These are phyloP conservation scores for Lichtheimia corymbifera DNA, from an alignment of 371 early-diverging fungal species.

Conservation along the genomic window DNA sequence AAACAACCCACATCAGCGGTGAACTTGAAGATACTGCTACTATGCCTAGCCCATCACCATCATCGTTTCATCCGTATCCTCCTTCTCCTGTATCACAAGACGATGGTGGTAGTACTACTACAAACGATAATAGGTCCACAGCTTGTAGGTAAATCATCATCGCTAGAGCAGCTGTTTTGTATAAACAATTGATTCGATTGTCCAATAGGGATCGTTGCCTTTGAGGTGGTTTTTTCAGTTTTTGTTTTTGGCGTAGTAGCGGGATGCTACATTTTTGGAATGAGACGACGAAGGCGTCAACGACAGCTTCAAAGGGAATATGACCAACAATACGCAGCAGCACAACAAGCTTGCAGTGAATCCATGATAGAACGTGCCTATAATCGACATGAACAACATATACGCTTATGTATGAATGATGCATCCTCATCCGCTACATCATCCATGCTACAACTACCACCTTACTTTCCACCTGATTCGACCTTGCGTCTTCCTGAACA, in stretches of 20 bases:
- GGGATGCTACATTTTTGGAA: conserved; percentile 14
- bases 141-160: neutral
- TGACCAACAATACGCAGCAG: neutral
- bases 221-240: conserved; percentile 18
- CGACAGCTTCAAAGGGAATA: conserved; percentile 2
- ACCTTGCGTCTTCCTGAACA: conserved; percentile 9
- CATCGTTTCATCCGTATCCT: no score
- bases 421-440: neutral
- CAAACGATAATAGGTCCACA: neutral
- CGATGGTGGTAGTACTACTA: no score
- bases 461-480: conserved; percentile 12
- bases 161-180: neutral
- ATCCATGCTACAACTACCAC: conserved; percentile 13
- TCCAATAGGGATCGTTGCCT: conserved; percentile 10
- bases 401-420: neutral
- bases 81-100: no score
- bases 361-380: conserved; percentile 13
- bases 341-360: conserved; percentile 11
- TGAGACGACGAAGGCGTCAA: conserved; percentile 10
- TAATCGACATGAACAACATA: conserved; percentile 3
- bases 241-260: conserved; percentile 10
- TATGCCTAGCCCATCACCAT: no score
- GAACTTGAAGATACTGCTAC: no score
- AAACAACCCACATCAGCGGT: no score
- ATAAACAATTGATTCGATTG: neutral